Percentiles rank a stretch among this genome's conserved stretches.
phyloP scores from a whole-genome alignment of 2,329 filamentous ascomycete species.

The Fusarium foetens region DNA sequence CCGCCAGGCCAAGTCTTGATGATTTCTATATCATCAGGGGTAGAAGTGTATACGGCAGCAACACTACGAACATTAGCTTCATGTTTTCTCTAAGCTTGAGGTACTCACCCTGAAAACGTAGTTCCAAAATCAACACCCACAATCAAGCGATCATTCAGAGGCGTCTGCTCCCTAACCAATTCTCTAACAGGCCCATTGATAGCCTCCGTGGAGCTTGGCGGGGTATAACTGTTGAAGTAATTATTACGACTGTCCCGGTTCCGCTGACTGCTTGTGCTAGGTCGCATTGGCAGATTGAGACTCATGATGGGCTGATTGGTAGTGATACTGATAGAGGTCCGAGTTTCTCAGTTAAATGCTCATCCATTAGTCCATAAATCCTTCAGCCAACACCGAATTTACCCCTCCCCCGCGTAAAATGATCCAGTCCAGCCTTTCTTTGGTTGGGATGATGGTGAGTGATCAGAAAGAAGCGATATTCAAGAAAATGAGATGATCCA shows the following conservation, averaged over 20 bases:
- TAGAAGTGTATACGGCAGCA: slow-evolving; percentile 78
- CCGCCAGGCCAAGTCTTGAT: slow-evolving; percentile 88
- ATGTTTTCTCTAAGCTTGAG: background rate
- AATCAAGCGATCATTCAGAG: slow-evolving; percentile 72
- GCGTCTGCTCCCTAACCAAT: slow-evolving; percentile 61
- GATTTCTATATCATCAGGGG: slow-evolving; percentile 82
- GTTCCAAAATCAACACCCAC: slow-evolving; percentile 87
- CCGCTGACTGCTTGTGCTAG: slow-evolving; percentile 57
- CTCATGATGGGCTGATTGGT: slow-evolving; percentile 53
- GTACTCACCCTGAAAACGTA: slow-evolving; percentile 78
- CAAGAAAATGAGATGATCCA: background rate
- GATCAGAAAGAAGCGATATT: background rate
- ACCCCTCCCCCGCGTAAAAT: slow-evolving; percentile 41
- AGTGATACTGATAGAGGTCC: background rate
- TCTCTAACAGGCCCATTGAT: slow-evolving; percentile 71
- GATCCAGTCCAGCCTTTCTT: slow-evolving; percentile 11
- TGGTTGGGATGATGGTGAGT: slow-evolving; percentile 4
- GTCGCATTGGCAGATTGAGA: slow-evolving; percentile 62
- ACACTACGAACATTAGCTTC: slow-evolving; percentile 53
- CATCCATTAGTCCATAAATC: slow-evolving; percentile 28
- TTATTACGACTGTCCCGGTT: slow-evolving; percentile 64
- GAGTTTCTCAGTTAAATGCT: slow-evolving; percentile 13
- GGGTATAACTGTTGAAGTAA: slow-evolving; percentile 66
- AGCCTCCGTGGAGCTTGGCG: slow-evolving; percentile 68
- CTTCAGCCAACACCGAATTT: slow-evolving; percentile 28